Conservation (phyloP, 192 early-diverging fungal genomes). For the Gonapodya prolifera region DNA sequence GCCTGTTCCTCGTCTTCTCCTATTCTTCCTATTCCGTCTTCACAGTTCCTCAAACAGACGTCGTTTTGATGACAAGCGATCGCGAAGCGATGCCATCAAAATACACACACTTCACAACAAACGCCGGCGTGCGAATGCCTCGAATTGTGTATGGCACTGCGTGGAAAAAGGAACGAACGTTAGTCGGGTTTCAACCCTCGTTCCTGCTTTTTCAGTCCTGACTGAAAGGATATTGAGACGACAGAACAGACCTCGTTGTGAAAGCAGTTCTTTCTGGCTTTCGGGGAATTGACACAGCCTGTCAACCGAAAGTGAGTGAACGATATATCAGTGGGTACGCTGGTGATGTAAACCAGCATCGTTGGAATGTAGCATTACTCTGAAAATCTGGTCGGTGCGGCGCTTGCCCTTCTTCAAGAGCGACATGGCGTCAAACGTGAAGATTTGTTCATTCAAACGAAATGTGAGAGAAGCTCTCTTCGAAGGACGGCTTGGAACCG, state of each 20-base stretch:
- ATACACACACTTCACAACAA: neutral
- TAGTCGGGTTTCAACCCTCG: too few species aligned
- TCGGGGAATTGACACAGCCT: neutral
- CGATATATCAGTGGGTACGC: neutral
- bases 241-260: neutral
- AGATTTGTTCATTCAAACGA: neutral
- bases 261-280: neutral
- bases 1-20: too few species aligned
- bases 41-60: neutral
- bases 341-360: neutral
- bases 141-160: neutral
- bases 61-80: neutral
- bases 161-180: conserved; percentile 2
- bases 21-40: neutral
- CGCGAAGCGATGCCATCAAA: neutral
- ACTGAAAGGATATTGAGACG: too few species aligned
- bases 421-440: neutral
- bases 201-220: too few species aligned
- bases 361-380: conserved; percentile 1
- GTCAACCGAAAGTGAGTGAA: conserved; percentile 2
- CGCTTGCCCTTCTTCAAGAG: neutral
- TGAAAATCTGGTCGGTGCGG: neutral
- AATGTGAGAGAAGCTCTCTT: neutral
- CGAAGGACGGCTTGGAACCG: neutral
- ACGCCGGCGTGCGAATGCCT: neutral